Base-by-base conservation (phyloP, 805 yeast species). In the Kuraishia ogatae region DNA sequence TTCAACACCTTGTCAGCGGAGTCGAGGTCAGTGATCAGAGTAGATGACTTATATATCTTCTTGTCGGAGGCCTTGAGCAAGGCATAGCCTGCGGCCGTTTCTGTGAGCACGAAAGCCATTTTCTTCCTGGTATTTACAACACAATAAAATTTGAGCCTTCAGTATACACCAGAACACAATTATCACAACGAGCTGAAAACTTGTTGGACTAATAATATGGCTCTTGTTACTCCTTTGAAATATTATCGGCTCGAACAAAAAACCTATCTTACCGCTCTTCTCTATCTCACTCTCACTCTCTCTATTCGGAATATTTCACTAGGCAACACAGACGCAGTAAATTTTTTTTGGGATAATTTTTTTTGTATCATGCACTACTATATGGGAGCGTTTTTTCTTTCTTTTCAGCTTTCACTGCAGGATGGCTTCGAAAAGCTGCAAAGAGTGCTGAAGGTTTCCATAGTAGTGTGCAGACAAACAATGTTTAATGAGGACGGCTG, bases 11-110 rank as follows among this genome's bases (percentile, higher is more conserved):
- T 87, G 61, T 87, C 96, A 52, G 96, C 83, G 53, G 89, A 73
- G 72, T 88, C 79, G 66, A 92, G 79, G 70, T 91, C 97, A 60
- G 85, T 80, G 61, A 88, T 73, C 63, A 92, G 75, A 57, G 83
- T 70, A 55, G 87, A 71, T 24, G 94, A 84, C 77, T 92, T 93
- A 82, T 93, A 86, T 66, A 94, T 86, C 80, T 93, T 93, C 80
- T 94, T 94, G 80, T 94, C 98, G 60, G 97, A 86, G 56, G 97
- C 97, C 78, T 94, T 94, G 71, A 94, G 83, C 69, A 94, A 81
- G 69, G 99, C 99, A 73, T 94, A 94, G 69, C 99, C 99, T 54
- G 99, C 99, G 60, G 99, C 89, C 61, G 99, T 94, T 79, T 94
- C 99, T 58, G 98, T 88, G 71, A 93, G 83, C 68, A 93, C 91